Evolutionary conservation across 31 red algal species (phyloP).

Genomic region (Bonnemaisonia californica): DNA sequence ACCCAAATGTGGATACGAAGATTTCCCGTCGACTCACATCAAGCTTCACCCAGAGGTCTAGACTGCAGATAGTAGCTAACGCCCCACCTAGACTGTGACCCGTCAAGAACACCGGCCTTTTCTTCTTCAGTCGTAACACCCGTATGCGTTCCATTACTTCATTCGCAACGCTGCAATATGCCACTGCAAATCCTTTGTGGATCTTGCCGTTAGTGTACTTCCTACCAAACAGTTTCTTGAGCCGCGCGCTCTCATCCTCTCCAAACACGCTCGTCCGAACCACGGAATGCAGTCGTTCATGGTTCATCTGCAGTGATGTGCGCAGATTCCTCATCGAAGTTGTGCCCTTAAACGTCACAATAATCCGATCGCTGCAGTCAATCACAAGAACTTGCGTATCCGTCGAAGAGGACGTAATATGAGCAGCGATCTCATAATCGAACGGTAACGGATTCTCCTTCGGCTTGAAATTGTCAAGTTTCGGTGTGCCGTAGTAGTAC

Average conservation of each 20-base stretch:
- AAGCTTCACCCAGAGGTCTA: constrained; percentile 80
- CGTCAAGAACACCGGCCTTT: constrained; percentile 80
- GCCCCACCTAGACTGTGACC: constrained; percentile 94
- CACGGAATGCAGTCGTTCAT: constrained; percentile 37
- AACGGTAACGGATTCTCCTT: constrained; percentile 75
- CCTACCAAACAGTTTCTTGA: constrained; percentile 56
- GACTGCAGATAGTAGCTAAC: constrained; percentile 77
- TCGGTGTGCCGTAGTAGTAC: constrained; percentile 89
- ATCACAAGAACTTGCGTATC: constrained; percentile 85
- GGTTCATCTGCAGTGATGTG: constrained; percentile 68
- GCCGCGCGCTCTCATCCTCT: constrained; percentile 50
- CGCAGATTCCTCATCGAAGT: constrained; percentile 69
- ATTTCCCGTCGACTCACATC: constrained; percentile 69
- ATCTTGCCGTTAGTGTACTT: constrained; percentile 50
- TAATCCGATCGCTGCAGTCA: constrained; percentile 77
- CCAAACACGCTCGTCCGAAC: constrained; percentile 35
- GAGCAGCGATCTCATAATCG: constrained; percentile 59
- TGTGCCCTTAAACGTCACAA: constrained; percentile 85
- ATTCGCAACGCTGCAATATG: constrained; percentile 62
- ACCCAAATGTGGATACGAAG: constrained; percentile 82
- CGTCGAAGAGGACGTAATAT: constrained; percentile 44
- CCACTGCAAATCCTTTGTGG: constrained; percentile 75
- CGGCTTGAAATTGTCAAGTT: constrained; percentile 64
- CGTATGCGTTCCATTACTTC: constrained; percentile 61
- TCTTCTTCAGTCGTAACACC: constrained; percentile 42